Conservation (phyloP, 495 filamentous ascomycete genomes). For the Xylaria acuta region DNA sequence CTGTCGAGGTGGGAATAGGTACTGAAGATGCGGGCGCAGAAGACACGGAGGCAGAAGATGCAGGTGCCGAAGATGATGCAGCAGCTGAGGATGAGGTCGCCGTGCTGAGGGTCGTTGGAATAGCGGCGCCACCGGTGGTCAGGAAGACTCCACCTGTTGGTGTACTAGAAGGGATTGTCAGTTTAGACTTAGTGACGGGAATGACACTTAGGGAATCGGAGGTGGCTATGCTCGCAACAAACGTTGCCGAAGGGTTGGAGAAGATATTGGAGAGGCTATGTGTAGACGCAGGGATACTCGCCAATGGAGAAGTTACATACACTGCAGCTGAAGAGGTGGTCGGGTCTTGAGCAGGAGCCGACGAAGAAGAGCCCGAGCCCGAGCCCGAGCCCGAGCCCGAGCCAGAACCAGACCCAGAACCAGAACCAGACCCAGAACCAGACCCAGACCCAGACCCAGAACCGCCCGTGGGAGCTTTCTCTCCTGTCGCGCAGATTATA, state of each 20-base stretch:
- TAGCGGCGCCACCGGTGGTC: conserved; percentile 31
- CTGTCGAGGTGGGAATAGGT: conserved; percentile 28
- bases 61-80: conserved; percentile 26
- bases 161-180: conserved; percentile 32
- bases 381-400: conserved; percentile 31
- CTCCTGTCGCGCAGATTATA: conserved; percentile 43
- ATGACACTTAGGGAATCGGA: conserved; percentile 7
- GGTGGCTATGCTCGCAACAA: background rate
- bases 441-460: conserved; percentile 27
- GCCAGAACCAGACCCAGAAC: conserved; percentile 31
- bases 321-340: conserved; percentile 17
- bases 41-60: conserved; percentile 28
- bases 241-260: background rate
- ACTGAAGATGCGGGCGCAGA: conserved; percentile 26
- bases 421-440: conserved; percentile 24
- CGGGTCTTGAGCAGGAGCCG: conserved; percentile 11
- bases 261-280: background rate
- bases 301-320: conserved; percentile 21
- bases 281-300: background rate
- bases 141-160: conserved; percentile 43
- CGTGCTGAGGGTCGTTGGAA: conserved; percentile 33
- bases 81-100: conserved; percentile 35
- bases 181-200: conserved; percentile 10
- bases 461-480: conserved; percentile 37
- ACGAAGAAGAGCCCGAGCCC: conserved; percentile 6